phyloP scores from a whole-genome alignment of 129 eudicot genomes.

The Tagetes erecta region DNA sequence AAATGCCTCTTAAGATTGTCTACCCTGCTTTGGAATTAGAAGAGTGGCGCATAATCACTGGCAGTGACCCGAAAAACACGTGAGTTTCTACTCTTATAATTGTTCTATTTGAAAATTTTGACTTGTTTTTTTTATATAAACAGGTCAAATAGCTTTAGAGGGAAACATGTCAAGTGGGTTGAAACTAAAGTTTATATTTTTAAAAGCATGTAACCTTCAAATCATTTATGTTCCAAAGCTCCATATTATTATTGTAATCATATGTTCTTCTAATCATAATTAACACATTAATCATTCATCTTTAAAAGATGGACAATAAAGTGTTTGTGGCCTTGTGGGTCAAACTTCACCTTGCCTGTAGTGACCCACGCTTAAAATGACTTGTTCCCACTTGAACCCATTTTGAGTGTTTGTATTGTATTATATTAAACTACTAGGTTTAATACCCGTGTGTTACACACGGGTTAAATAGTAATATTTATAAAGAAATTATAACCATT shows the following conservation, averaged over 20 bases:
- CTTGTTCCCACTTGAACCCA: background rate
- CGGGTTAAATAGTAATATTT: too few relatives aligned
- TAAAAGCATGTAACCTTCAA: background rate
- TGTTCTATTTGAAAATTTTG: background rate
- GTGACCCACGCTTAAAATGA: background rate
- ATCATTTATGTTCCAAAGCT: background rate
- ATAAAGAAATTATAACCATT: too few relatives aligned
- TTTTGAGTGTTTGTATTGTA: background rate
- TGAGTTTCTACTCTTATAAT: constrained; percentile 37
- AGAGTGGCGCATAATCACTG: constrained; percentile 98
- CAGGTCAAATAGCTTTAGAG: background rate
- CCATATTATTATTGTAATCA: background rate
- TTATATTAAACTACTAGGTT: background rate
- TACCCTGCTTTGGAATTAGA: constrained; percentile 93
- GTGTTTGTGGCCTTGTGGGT: background rate
- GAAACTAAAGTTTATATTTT: background rate
- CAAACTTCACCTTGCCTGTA: background rate
- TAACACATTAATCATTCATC: background rate
- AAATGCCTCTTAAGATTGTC: constrained; percentile 86
- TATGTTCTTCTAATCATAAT: background rate
- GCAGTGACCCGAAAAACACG: constrained; percentile 98
- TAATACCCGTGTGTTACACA: too few relatives aligned
- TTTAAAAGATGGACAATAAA: background rate
- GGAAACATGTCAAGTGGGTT: background rate
- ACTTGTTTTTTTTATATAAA: background rate